These are phyloP conservation scores for Trypanosoma grayi DNA, from an alignment of 208 protist species.

Conservation along the genomic window DNA sequence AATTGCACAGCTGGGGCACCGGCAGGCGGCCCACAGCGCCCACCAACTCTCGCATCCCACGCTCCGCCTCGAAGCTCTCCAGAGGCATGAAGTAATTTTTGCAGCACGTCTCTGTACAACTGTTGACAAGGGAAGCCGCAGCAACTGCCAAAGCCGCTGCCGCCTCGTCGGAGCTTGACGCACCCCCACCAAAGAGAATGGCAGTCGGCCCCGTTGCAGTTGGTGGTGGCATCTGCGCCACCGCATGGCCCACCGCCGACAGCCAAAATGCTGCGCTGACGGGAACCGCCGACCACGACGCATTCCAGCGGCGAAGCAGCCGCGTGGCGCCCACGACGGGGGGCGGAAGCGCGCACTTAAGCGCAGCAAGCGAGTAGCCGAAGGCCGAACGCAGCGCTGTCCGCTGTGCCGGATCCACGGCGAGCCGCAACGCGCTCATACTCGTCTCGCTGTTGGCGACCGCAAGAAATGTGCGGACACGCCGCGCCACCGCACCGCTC, in stretches of 20 bases:
- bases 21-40: conserved; percentile 1
- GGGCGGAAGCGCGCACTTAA: conserved; percentile 44
- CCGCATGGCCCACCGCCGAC: conserved; percentile 47
- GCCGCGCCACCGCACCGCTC: not conserved
- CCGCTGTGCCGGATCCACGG: conserved; percentile 29
- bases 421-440: conserved; percentile 28
- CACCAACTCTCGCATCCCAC: conserved; percentile 21
- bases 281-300: not conserved
- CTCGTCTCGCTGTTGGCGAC: conserved; percentile 42
- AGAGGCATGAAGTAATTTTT: conserved; percentile 37
- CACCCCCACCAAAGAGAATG: not conserved
- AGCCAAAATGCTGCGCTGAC: conserved; percentile 58
- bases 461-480: conserved; percentile 38
- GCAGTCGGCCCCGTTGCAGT: not conserved
- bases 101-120: not conserved
- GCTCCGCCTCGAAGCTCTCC: conserved; percentile 25
- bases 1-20: conserved; percentile 2
- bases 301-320: conserved; percentile 41
- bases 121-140: conserved; percentile 8
- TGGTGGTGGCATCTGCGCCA: conserved; percentile 9
- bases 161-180: not conserved
- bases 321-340: conserved; percentile 34
- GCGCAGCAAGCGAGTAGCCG: conserved; percentile 49
- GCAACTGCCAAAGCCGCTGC: conserved; percentile 8
- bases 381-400: conserved; percentile 48